Base-by-base conservation (phyloP, 306 rosid genomes). In the Calophaca sinica region DNA sequence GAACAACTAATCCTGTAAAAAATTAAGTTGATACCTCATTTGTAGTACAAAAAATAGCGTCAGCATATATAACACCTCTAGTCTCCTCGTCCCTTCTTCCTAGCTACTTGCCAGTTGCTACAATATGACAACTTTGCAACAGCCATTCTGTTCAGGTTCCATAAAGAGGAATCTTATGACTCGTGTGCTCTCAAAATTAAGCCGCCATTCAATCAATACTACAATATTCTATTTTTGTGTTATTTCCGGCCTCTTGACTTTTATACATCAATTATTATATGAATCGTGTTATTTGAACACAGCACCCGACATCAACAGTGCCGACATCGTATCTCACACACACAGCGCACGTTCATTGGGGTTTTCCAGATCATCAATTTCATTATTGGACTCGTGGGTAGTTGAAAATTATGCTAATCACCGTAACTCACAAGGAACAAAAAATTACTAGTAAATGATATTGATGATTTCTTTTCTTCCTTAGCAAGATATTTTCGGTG, bases 51-150 rank as follows among this genome's bases (percentile, higher is more conserved):
- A 69, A n/a, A 38, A 11, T 39, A 32, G 59, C 28, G 64, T 26
- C 20, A 36, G 45, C 70, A 60, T 5, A 75, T 38, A 74, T 65
- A 63, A 39, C 14, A 38, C 14, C 67, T 54, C 67, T 41, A 59
- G 46, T 66, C 38, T 67, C 65, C 41, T 58, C 45, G 31, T 66
- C 60, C 49, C 70, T 54, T 46, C 44, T 72, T 50, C 20, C n/a
- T 48, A 31, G 72, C 80, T 84, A 66, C 12, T 44, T 44, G 72
- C 36, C 9, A 5, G 26, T 70, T 45, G 81, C 74, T n/a, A 75
- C 53, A 76, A 61, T 28, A 66, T 76, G 87, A 76, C 84, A 84
- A 80, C 67, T 72, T 67, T 80, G 41, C 70, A 77, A 76, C 61
- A 80, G 74, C 66, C 44, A 76, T 48, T 55, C 58, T 46, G 66